Percentiles rank a stretch among this genome's conserved stretches.
phyloP scores from a whole-genome alignment of 2,329 filamentous ascomycete genomes.

The Diaporthe vexans region DNA sequence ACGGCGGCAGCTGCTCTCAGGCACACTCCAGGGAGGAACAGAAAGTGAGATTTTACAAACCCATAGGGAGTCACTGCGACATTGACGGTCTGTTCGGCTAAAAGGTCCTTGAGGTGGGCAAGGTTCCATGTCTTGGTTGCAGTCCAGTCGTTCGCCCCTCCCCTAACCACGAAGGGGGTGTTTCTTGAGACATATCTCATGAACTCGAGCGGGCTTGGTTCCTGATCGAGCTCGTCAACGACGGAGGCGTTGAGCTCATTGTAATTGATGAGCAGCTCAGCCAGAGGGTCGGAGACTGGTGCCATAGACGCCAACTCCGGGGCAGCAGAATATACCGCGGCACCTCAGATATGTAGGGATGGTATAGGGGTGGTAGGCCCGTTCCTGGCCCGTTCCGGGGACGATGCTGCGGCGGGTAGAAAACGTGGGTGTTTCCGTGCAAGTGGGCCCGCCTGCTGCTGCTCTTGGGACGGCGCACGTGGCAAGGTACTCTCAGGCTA shows the following conservation, averaged over 20 bases:
- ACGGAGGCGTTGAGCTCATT: slow-evolving; percentile 76
- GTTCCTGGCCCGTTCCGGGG: slow-evolving; percentile 10
- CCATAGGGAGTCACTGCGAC: slow-evolving; percentile 84
- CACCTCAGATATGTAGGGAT: not conserved
- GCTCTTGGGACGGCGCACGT: slow-evolving; percentile 20
- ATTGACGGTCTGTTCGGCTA: slow-evolving; percentile 73
- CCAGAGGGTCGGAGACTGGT: slow-evolving; percentile 56
- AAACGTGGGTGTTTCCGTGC: not conserved
- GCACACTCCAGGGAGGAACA: not conserved
- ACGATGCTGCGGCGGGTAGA: not conserved
- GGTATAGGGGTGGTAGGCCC: not conserved
- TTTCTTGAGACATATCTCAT: slow-evolving; percentile 83
- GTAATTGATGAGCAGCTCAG: slow-evolving; percentile 75
- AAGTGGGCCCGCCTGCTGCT: slow-evolving; percentile 1
- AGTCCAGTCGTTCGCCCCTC: slow-evolving; percentile 73
- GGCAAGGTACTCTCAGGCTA: slow-evolving; percentile 28
- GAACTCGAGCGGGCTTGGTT: slow-evolving; percentile 83
- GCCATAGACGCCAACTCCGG: slow-evolving; percentile 36
- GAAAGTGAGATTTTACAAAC: slow-evolving; percentile 56
- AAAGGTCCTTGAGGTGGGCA: slow-evolving; percentile 66
- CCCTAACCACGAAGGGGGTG: slow-evolving; percentile 79
- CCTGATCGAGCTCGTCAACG: slow-evolving; percentile 72
- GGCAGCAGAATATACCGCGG: not conserved
- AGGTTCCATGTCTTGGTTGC: slow-evolving; percentile 75
- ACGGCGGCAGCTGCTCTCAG: not conserved